Evolutionary conservation across 1,284 basidiomycete genomes (phyloP).

Genomic region (Cryptococcus neoformans): DNA sequence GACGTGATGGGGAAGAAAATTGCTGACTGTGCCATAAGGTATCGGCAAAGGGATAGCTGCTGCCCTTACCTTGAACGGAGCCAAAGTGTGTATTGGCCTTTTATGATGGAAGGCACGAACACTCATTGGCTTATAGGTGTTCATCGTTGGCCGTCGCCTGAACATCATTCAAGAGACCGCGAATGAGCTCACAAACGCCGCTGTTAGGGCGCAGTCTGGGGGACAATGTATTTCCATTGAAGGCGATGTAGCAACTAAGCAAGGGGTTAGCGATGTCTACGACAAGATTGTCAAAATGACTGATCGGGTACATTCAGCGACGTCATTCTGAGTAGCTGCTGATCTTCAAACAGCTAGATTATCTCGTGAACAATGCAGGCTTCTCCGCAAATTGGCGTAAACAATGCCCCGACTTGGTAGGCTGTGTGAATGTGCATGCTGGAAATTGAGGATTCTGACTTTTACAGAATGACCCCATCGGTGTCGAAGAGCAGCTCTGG

Average conservation of each 20-base stretch:
- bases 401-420: slow-evolving; percentile 9
- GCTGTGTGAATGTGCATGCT: neutral
- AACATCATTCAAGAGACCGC: slow-evolving; percentile 21
- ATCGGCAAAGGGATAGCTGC: slow-evolving; percentile 47
- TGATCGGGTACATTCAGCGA: slow-evolving; percentile 18
- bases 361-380: slow-evolving; percentile 35
- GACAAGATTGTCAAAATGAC: slow-evolving; percentile 18
- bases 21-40: slow-evolving; percentile 12
- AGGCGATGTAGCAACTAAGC: slow-evolving; percentile 29
- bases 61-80: slow-evolving; percentile 45
- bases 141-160: slow-evolving; percentile 28
- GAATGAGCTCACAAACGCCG: slow-evolving; percentile 22
- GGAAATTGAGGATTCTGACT: neutral
- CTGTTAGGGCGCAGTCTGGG: slow-evolving; percentile 10
- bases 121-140: slow-evolving; percentile 12
- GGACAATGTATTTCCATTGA: slow-evolving; percentile 26
- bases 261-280: slow-evolving; percentile 24
- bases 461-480: slow-evolving; percentile 10
- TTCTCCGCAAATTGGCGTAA: slow-evolving; percentile 23
- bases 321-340: neutral
- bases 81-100: slow-evolving; percentile 29
- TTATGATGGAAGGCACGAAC: neutral
- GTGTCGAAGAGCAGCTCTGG: slow-evolving; percentile 24
- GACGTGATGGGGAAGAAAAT: neutral
- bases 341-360: slow-evolving; percentile 20